Base-by-base conservation (phyloP, 345 rosid genomes). In the Moricandia arvensis region DNA sequence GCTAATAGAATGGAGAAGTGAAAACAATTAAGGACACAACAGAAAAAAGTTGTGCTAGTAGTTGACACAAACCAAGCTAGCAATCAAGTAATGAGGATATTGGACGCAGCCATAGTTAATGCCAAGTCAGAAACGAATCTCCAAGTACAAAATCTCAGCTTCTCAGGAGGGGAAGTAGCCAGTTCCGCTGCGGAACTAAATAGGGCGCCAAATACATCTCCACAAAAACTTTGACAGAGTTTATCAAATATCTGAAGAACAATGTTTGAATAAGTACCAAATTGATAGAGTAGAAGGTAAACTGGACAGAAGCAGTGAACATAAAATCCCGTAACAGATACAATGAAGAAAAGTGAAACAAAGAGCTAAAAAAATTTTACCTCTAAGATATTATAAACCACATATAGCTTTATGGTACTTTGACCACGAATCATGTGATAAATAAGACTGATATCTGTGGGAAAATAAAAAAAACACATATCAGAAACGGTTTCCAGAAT, bases 371-470 rank as follows among this genome's bases (percentile, higher is more conserved):
- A 63, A 69, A 12, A 29, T 13, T 80, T 86, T 66, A 94, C 97
- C 98, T 91, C 97, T 83, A 94, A 82, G 38, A 91, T 86, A 75
- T 91, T 94, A 82, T 91, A 91, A 73, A 94, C 93, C 80, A 94
- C 95, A 75, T 94, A 94, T 26, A 91, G 91, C 87, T 94, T 94
- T 80, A 91, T 86, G 67, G 97, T 93, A 83, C 94, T 96, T 85
- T 93, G 98, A 72, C 98, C 97, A 5, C 98, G 98, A 77, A 93
- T 93, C 97, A 93, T 93, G 86, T 93, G 97, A 79, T 93, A 93
- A 66, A 93, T 93, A 63, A 93, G 83, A 85, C 98, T 93, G 88
- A 93, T 93, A 87, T 93, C 98, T 93, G 87, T 45, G 63, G 66
- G 31, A 12, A 80, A 74, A 26, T 2, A 38, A 54, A 26, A 62